Percentiles rank a stretch among this genome's conserved stretches.
Conservation (phyloP, 2,329 filamentous ascomycete genomes). For the Madurella mycetomatis region DNA sequence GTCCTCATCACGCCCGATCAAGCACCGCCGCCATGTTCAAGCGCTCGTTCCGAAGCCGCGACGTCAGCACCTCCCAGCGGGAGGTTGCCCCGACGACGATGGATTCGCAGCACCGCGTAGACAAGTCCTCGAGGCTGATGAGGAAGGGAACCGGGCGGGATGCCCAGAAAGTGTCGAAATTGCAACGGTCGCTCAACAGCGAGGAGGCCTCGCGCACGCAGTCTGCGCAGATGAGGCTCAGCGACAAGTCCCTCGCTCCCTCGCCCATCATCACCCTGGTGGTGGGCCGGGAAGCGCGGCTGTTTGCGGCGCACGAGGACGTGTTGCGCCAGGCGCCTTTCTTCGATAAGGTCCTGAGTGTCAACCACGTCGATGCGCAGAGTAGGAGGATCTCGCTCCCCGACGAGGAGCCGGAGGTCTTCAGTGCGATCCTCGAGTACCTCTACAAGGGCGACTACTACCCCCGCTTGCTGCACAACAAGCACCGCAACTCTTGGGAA, state of each 20-base stretch:
- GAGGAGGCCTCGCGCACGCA: slow-evolving; percentile 43
- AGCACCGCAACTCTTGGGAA: slow-evolving; percentile 80
- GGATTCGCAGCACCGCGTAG: slow-evolving; percentile 57
- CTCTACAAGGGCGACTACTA: slow-evolving; percentile 97
- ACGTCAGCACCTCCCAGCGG: slow-evolving; percentile 40
- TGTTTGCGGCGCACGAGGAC: slow-evolving; percentile 95
- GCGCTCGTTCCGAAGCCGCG: slow-evolving; percentile 78
- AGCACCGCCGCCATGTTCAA: slow-evolving; percentile 69
- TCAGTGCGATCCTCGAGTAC: slow-evolving; percentile 92
- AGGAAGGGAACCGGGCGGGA: slow-evolving; percentile 64
- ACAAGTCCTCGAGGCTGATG: slow-evolving; percentile 81
- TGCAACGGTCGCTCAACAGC: slow-evolving; percentile 69
- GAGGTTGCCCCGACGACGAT: slow-evolving; percentile 27
- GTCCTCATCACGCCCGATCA: slow-evolving; percentile 23
- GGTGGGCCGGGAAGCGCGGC: slow-evolving; percentile 76
- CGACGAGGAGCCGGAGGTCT: slow-evolving; percentile 81
- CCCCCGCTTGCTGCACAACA: slow-evolving; percentile 82
- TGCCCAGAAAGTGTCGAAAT: slow-evolving; percentile 73
- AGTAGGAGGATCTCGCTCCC: slow-evolving; percentile 72
- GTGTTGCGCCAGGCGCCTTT: slow-evolving; percentile 81
- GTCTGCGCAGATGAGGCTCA: slow-evolving; percentile 32
- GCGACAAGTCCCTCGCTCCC: slow-evolving; percentile 34
- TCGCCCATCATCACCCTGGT: slow-evolving; percentile 82
- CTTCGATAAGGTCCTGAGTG: slow-evolving; percentile 68
- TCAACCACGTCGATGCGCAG: slow-evolving; percentile 68